These are phyloP conservation scores for Orychophragmus violaceus DNA, from an alignment of 345 rosid species.

Conservation along the genomic window DNA sequence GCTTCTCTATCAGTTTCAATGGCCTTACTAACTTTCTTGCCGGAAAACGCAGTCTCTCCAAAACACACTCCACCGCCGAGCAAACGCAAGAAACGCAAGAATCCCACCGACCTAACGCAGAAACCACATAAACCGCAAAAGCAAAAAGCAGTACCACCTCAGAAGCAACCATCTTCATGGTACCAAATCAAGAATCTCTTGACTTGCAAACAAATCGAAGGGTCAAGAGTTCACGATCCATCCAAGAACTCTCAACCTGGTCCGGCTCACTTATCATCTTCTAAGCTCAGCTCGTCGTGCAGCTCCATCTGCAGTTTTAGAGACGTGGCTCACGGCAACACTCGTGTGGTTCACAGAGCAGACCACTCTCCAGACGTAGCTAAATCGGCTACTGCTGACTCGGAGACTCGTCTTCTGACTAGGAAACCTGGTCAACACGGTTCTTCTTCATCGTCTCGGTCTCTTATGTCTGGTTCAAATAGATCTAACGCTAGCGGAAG, in stretches of 20 bases:
- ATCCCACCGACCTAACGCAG: slow-evolving; percentile 12
- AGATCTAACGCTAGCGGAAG: slow-evolving; percentile 45
- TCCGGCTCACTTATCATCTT: slow-evolving; percentile 17
- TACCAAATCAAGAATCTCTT: slow-evolving; percentile 93
- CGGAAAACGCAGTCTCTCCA: slow-evolving; percentile 23
- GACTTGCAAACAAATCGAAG: slow-evolving; percentile 82
- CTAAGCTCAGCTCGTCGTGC: slow-evolving; percentile 62
- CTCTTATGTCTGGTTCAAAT: slow-evolving; percentile 39
- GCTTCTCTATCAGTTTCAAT: slow-evolving; percentile 20
- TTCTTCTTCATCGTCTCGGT: slow-evolving; percentile 41
- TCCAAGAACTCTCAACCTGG: slow-evolving; percentile 38
- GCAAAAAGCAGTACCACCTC: slow-evolving; percentile 27
- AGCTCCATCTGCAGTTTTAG: slow-evolving; percentile 81
- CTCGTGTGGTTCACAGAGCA: slow-evolving; percentile 91
- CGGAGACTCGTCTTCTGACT: slow-evolving; percentile 54
- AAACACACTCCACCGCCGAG: slow-evolving; percentile 18
- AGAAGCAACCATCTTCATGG: slow-evolving; percentile 80
- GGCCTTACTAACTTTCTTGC: slow-evolving; percentile 33
- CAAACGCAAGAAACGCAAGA: slow-evolving; percentile 31
- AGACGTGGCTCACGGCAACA: slow-evolving; percentile 82
- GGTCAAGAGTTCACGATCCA: slow-evolving; percentile 69
- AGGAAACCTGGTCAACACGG: slow-evolving; percentile 40
- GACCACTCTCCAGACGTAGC: slow-evolving; percentile 77
- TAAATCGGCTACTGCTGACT: slow-evolving; percentile 43
- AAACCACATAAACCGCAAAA: slow-evolving; percentile 12